Evolutionary conservation across 805 yeast species (phyloP).

Genomic region (Sugiyamaella valdiviana): DNA sequence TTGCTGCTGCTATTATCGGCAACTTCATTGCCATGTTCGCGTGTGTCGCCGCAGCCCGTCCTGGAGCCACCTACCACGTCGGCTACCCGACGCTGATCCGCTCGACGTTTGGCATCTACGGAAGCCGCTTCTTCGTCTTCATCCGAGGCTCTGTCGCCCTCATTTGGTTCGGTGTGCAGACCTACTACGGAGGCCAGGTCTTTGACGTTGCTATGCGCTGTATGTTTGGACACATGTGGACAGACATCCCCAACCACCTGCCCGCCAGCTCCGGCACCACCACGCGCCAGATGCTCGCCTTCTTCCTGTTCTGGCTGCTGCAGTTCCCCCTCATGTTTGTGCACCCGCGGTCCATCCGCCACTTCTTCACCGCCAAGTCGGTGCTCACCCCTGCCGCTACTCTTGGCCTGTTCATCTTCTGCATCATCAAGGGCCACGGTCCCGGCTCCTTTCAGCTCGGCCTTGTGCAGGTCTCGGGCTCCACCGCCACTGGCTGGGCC

Average conservation of each 20-base stretch:
- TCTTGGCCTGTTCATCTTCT: slow-evolving; percentile 74
- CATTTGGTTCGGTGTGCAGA: slow-evolving; percentile 18
- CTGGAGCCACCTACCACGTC: slow-evolving; percentile 19
- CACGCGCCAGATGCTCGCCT: slow-evolving; percentile 22
- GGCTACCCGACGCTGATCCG: slow-evolving; percentile 23
- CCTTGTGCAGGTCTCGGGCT: slow-evolving; percentile 1
- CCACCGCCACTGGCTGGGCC: slow-evolving; percentile 11
- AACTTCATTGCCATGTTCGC: slow-evolving; percentile 9
- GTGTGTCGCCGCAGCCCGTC: slow-evolving; percentile 13
- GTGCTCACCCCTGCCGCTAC: slow-evolving; percentile 59
- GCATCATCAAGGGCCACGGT: slow-evolving; percentile 30
- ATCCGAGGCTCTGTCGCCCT: slow-evolving; percentile 14
- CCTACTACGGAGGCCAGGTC: slow-evolving; percentile 15
- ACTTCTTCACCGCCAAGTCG: slow-evolving; percentile 76
- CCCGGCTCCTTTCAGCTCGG: slow-evolving; percentile 11
- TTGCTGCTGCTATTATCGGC: slow-evolving; percentile 8
- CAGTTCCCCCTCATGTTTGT: slow-evolving; percentile 68
- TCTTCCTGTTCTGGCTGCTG: slow-evolving; percentile 22
- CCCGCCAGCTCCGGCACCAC: slow-evolving; percentile 15
- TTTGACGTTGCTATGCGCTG: slow-evolving; percentile 14
- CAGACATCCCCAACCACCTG: slow-evolving; percentile 15
- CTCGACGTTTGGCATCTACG: slow-evolving; percentile 20
- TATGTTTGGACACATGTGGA: slow-evolving; percentile 14
- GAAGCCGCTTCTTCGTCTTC: slow-evolving; percentile 11
- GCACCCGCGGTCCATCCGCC: slow-evolving; percentile 74